A percentile compares a stretch with the other conserved stretches of the same genome.
These are phyloP conservation scores for Tuctoria greenei DNA, from an alignment of 176 grass and related monocot species.

Conservation along the genomic window DNA sequence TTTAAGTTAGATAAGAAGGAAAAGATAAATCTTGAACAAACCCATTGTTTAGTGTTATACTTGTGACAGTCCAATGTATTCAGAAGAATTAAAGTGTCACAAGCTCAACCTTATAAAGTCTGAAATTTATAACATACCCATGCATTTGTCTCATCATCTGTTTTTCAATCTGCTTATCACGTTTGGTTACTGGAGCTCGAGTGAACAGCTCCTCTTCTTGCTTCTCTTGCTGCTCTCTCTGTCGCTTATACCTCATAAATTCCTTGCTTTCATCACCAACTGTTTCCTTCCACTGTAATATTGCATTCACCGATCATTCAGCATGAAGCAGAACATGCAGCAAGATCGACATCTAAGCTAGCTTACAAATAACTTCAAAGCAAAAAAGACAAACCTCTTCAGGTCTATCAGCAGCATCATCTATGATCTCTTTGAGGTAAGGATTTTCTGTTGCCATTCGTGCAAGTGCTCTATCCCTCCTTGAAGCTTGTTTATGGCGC, in stretches of 20 bases:
- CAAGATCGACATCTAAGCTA: slow-evolving; percentile 19
- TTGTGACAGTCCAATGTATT: background rate
- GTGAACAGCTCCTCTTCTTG: slow-evolving; percentile 80
- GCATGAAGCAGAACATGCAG: slow-evolving; percentile 4
- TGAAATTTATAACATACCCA: slow-evolving; percentile 48
- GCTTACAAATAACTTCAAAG: background rate
- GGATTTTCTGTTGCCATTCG: slow-evolving; percentile 63
- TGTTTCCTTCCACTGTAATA: slow-evolving; percentile 65
- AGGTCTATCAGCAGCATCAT: slow-evolving; percentile 64
- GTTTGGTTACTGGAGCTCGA: slow-evolving; percentile 73
- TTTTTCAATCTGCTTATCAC: slow-evolving; percentile 68
- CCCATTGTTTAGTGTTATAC: background rate
- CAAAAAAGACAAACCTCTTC: slow-evolving; percentile 70
- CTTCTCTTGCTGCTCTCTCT: slow-evolving; percentile 60
- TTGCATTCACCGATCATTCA: slow-evolving; percentile 10
- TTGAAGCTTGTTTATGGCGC: slow-evolving; percentile 57
- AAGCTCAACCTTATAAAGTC: background rate
- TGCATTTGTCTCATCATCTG: slow-evolving; percentile 60
- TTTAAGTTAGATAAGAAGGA: background rate
- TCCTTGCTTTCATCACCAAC: slow-evolving; percentile 82
- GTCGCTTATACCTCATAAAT: slow-evolving; percentile 53
- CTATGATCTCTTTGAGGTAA: slow-evolving; percentile 67
- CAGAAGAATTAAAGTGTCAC: background rate
- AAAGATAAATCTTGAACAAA: background rate
- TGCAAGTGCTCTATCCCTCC: slow-evolving; percentile 66